These are phyloP conservation scores for Camelina hispida DNA, from an alignment of 345 rosid genomes.

Conservation along the genomic window DNA sequence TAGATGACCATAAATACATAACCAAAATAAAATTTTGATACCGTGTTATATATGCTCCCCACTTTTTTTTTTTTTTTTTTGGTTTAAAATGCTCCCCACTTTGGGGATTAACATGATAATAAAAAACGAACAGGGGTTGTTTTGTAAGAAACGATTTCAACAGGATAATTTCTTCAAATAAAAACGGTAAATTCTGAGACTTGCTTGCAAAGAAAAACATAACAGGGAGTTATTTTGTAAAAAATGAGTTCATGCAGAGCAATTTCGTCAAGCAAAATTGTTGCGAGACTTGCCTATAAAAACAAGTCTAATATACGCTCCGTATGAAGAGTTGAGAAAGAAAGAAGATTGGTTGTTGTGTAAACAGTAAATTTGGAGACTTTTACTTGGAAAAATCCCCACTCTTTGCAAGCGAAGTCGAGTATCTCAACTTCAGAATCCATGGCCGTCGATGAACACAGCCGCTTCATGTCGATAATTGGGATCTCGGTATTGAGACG, in stretches of 20 bases:
- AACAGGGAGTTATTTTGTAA: background rate
- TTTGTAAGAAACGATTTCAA: no score
- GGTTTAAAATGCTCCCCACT: background rate
- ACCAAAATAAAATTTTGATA: background rate
- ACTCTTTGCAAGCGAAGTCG: constrained; percentile 59
- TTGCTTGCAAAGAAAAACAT: no score
- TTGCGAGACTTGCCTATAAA: background rate
- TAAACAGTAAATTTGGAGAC: background rate
- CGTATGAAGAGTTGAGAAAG: no score
- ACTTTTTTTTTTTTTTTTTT: no score
- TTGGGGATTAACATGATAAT: background rate
- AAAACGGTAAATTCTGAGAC: no score
- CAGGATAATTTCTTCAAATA: no score
- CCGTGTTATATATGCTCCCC: background rate
- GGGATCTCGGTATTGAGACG: constrained; percentile 19
- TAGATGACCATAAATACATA: background rate
- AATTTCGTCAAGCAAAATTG: background rate
- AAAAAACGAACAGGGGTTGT: no score
- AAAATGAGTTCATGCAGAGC: background rate
- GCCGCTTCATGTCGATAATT: constrained; percentile 28
- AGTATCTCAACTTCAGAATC: constrained; percentile 45
- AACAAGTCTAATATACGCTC: background rate
- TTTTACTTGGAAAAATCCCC: constrained; percentile 69
- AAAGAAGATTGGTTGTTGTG: no score
- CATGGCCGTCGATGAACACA: constrained; percentile 1